phyloP scores from a whole-genome alignment of 129 eudicot genomes.

The Chrysanthemum makinoi region DNA sequence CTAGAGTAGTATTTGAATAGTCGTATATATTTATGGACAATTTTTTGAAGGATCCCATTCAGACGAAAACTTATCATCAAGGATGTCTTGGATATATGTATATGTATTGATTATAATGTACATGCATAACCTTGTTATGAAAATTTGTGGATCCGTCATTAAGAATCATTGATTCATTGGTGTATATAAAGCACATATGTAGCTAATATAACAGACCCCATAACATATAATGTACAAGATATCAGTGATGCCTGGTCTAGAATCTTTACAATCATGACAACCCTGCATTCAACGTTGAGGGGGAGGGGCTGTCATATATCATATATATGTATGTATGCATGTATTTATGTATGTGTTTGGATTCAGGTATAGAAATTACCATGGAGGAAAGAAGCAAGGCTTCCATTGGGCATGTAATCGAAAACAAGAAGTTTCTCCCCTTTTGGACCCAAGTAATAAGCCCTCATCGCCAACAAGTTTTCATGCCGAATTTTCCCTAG shows the following conservation, averaged over 20 bases:
- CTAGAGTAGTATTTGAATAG: constrained; percentile 7
- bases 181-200: not conserved
- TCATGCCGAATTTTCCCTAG: constrained; percentile 76
- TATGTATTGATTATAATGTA: not conserved
- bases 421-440: constrained; percentile 92
- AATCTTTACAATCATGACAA: not conserved
- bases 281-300: not conserved
- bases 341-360: not conserved
- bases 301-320: not conserved
- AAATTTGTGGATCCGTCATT: not conserved
- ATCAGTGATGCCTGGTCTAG: not conserved
- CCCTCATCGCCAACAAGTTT: constrained; percentile 75
- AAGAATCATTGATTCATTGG: not conserved
- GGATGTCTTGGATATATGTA: not conserved
- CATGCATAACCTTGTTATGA: not conserved
- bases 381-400: constrained; percentile 72
- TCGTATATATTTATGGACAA: constrained; percentile 19
- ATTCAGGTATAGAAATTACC: constrained; percentile 36
- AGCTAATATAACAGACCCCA: not conserved
- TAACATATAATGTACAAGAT: not conserved
- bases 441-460: constrained; percentile 82
- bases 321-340: not conserved
- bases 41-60: constrained; percentile 23
- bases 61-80: not conserved
- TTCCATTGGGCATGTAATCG: constrained; percentile 83